Evolutionary conservation across 129 eudicot species (phyloP).

Genomic region (Tagetes patula): DNA sequence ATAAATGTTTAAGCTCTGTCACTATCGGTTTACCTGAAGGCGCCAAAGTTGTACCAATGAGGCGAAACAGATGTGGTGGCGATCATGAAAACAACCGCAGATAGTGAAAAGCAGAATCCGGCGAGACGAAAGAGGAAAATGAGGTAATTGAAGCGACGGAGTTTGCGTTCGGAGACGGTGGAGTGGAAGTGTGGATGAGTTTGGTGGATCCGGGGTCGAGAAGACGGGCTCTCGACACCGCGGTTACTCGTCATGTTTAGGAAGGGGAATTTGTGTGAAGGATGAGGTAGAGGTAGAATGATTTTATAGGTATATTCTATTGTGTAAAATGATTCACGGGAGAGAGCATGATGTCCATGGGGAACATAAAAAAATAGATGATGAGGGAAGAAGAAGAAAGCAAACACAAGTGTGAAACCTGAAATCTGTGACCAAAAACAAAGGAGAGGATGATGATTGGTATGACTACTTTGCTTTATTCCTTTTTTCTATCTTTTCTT

Average conservation of each 20-base stretch:
- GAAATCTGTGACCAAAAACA: slow-evolving; percentile 34
- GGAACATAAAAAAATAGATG: slow-evolving; percentile 26
- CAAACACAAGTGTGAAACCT: slow-evolving; percentile 29
- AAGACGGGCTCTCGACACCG: slow-evolving; percentile 54
- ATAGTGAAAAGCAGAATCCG: slow-evolving; percentile 58
- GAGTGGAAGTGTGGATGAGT: slow-evolving; percentile 57
- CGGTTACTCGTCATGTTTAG: slow-evolving; percentile 34
- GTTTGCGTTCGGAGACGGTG: slow-evolving; percentile 58
- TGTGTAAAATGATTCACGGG: slow-evolving; percentile 46
- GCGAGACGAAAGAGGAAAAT: slow-evolving; percentile 53
- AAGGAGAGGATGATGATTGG: slow-evolving; percentile 26
- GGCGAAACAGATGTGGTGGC: slow-evolving; percentile 45
- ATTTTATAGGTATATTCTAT: slow-evolving; percentile 3
- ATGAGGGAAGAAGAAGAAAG: slow-evolving; percentile 19
- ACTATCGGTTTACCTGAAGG: slow-evolving; percentile 47
- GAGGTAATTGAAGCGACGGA: slow-evolving; percentile 58
- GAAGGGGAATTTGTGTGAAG: background rate
- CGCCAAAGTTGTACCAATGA: slow-evolving; percentile 57
- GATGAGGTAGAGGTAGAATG: slow-evolving; percentile 25
- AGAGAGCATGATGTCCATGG: slow-evolving; percentile 50
- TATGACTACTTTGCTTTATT: slow-evolving; percentile 24
- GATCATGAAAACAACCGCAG: slow-evolving; percentile 66
- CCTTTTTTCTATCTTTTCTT: slow-evolving; percentile 26
- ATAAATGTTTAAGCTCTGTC: too few relatives aligned
- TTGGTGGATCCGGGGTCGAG: slow-evolving; percentile 48